These are phyloP conservation scores for Ceratonia siliqua DNA, from an alignment of 306 rosid genomes.

Conservation along the genomic window DNA sequence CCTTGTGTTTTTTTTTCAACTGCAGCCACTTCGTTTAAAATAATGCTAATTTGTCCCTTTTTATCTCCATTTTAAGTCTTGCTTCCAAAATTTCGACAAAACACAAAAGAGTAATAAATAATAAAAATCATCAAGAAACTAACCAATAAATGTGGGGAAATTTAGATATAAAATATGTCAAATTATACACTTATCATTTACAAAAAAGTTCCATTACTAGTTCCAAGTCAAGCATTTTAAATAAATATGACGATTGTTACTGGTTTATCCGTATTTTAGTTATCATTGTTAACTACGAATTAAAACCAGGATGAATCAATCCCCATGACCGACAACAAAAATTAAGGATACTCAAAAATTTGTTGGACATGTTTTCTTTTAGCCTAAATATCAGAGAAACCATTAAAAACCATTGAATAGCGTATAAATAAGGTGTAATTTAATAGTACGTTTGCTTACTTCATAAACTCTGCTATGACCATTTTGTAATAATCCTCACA, in stretches of 20 bases:
- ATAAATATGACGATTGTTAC: not conserved
- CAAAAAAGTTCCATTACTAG: not conserved
- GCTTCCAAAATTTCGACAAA: too few relatives aligned
- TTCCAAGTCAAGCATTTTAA: not conserved
- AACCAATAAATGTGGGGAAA: too few relatives aligned
- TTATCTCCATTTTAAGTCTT: too few relatives aligned
- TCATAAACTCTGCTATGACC: conserved; percentile 72
- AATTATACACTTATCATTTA: too few relatives aligned
- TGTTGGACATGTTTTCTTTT: not conserved
- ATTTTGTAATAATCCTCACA: conserved; percentile 79
- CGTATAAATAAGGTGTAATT: not conserved
- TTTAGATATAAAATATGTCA: too few relatives aligned
- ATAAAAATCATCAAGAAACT: too few relatives aligned
- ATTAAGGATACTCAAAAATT: not conserved
- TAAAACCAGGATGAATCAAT: conserved; percentile 2
- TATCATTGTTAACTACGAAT: not conserved
- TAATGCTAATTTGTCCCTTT: too few relatives aligned
- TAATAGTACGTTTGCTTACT: conserved; percentile 68
- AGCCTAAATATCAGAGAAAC: not conserved
- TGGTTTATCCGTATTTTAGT: not conserved
- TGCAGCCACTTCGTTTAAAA: too few relatives aligned
- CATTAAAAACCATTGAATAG: not conserved
- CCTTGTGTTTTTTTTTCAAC: too few relatives aligned
- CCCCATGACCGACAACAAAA: not conserved
- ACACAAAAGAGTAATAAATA: too few relatives aligned